phyloP scores from a whole-genome alignment of 1,284 basidiomycete genomes.

The Cryptococcus hybrid region DNA sequence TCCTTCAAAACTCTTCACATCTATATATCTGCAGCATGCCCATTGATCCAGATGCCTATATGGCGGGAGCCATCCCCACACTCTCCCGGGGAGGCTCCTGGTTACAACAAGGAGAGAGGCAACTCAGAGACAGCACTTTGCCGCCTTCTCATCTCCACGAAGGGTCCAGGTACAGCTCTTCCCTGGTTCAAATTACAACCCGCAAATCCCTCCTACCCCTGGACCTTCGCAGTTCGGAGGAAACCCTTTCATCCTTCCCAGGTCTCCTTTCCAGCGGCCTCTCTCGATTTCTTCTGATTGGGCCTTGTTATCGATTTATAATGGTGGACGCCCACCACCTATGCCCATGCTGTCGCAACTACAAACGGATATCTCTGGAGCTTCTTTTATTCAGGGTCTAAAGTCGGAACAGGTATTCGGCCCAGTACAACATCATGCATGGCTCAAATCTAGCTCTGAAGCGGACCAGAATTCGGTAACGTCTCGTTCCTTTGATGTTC shows the following conservation, averaged over 20 bases:
- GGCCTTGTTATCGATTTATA: too few relatives aligned
- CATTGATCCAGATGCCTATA: conserved; percentile 34
- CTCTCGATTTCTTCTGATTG: too few relatives aligned
- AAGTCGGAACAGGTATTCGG: not conserved
- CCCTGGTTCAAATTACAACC: conserved; percentile 3
- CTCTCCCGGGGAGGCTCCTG: conserved; percentile 33
- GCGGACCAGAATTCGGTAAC: not conserved
- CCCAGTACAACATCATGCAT: not conserved
- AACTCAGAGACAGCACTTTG: not conserved
- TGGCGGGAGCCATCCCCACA: conserved; percentile 30
- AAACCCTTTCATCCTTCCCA: not conserved
- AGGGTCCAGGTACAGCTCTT: not conserved
- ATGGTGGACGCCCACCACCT: too few relatives aligned
- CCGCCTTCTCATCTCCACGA: not conserved
- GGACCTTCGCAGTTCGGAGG: not conserved
- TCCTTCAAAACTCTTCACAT: not conserved
- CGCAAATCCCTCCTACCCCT: conserved; percentile 1
- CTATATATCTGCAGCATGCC: conserved; percentile 18
- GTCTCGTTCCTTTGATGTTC: not conserved
- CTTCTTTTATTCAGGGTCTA: too few relatives aligned
- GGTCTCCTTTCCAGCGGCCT: not conserved
- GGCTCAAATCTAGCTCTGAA: conserved; percentile 3
- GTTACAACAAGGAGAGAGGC: conserved; percentile 8
- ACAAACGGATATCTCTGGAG: too few relatives aligned
- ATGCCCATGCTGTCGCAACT: too few relatives aligned